Percentiles rank a stretch among this genome's conserved stretches.
Evolutionary conservation across 805 yeast species (phyloP).

Genomic region (Yarrowia osloensis): DNA sequence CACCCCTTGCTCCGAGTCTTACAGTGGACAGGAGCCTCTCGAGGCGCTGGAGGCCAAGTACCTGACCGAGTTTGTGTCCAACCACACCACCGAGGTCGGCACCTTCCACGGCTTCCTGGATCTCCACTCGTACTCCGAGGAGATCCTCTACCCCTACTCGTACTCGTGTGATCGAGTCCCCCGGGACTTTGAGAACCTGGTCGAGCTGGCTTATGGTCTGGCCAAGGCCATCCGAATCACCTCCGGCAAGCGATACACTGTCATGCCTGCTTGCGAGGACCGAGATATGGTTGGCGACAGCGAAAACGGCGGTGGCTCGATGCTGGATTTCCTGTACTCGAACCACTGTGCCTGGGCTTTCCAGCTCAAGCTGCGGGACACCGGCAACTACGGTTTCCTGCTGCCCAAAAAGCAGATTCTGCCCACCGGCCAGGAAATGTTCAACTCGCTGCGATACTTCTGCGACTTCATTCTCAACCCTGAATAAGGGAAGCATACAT

Average conservation of each 20-base stretch:
- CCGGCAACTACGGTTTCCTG: constrained; percentile 80
- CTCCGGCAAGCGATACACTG: constrained; percentile 66
- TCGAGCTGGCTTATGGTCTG: constrained; percentile 80
- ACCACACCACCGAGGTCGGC: constrained; percentile 37
- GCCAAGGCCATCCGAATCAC: constrained; percentile 68
- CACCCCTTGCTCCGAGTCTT: constrained; percentile 78
- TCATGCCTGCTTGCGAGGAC: constrained; percentile 76
- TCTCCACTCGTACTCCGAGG: constrained; percentile 83
- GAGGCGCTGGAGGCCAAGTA: constrained; percentile 59
- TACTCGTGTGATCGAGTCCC: constrained; percentile 74
- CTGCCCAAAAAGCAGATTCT: constrained; percentile 67
- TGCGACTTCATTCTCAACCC: constrained; percentile 48
- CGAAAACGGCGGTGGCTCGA: constrained; percentile 80
- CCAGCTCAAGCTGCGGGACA: constrained; percentile 77
- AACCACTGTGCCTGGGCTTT: constrained; percentile 81
- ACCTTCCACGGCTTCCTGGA: constrained; percentile 73
- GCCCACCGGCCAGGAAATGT: constrained; percentile 76
- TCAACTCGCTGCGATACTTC: constrained; percentile 67
- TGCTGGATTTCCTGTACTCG: constrained; percentile 82
- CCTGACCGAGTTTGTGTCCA: constrained; percentile 33
- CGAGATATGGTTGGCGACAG: constrained; percentile 48
- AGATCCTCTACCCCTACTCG: constrained; percentile 79
- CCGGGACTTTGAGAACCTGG: constrained; percentile 74
- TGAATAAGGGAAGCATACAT: not conserved
- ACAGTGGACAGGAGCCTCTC: constrained; percentile 72